Evolutionary conservation across 805 yeast species (phyloP).

Genomic region (Hanseniaspora occidentalis): DNA sequence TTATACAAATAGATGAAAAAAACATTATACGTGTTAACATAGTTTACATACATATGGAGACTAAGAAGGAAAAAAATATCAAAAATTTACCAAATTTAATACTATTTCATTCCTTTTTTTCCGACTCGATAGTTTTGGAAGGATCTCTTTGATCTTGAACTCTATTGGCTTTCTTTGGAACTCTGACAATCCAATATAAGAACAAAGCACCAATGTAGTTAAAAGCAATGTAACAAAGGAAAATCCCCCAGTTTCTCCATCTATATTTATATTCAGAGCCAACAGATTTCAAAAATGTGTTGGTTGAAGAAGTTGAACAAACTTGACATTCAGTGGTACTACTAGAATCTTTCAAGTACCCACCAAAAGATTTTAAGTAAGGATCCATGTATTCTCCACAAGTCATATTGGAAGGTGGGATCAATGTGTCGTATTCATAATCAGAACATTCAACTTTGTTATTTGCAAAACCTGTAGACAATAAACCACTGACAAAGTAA

Average conservation of each 20-base stretch:
- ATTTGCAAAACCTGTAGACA: slow-evolving; percentile 38
- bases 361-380: slow-evolving; percentile 12
- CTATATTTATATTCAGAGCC: slow-evolving; percentile 21
- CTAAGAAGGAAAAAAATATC: no score
- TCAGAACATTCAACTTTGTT: slow-evolving; percentile 30
- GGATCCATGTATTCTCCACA: slow-evolving; percentile 16
- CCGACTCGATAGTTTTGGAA: no score
- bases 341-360: slow-evolving; percentile 16
- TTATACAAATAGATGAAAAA: no score
- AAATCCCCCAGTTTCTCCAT: slow-evolving; percentile 52
- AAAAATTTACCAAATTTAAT: no score
- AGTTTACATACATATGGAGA: no score
- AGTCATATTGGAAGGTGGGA: slow-evolving; percentile 15
- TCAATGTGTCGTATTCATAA: slow-evolving; percentile 13
- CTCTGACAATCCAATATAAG: slow-evolving; percentile 50
- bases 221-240: slow-evolving; percentile 35
- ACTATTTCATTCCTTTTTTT: no score
- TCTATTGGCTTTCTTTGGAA: slow-evolving; percentile 31
- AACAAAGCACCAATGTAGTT: slow-evolving; percentile 30
- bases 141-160: background rate
- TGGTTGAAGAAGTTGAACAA: slow-evolving; percentile 43
- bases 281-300: slow-evolving; percentile 34
- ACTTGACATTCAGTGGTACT: slow-evolving; percentile 39
- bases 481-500: slow-evolving; percentile 31
- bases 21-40: no score